These are phyloP conservation scores for Phellopilus nigrolimitatus DNA, from an alignment of 1,284 basidiomycete genomes.

Conservation along the genomic window DNA sequence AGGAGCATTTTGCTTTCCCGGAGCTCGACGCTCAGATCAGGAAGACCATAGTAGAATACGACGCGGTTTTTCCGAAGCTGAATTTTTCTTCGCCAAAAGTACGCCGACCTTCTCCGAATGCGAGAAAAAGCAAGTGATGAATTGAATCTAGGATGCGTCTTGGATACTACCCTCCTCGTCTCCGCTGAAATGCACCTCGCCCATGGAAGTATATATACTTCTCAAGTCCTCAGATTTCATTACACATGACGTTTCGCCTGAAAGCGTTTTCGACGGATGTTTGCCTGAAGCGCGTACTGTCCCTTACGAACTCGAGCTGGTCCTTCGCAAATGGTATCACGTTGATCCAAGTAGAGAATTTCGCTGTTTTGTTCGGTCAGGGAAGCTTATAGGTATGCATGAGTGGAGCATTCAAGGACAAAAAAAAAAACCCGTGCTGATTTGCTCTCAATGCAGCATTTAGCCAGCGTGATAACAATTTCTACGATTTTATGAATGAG, in stretches of 20 bases:
- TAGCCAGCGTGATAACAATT: slow-evolving; percentile 86
- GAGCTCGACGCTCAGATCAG: slow-evolving; percentile 75
- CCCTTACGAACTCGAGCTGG: slow-evolving; percentile 73
- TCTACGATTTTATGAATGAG: slow-evolving; percentile 84
- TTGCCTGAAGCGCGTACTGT: slow-evolving; percentile 12
- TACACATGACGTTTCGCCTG: slow-evolving; percentile 68
- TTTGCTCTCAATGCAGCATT: slow-evolving; percentile 49
- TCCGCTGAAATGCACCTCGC: slow-evolving; percentile 81
- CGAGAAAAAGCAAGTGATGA: slow-evolving; percentile 9
- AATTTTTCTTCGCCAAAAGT: slow-evolving; percentile 89
- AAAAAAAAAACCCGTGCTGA: neutral
- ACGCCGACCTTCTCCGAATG: neutral
- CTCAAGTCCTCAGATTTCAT: slow-evolving; percentile 93
- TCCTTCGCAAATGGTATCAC: slow-evolving; percentile 88
- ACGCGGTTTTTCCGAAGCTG: slow-evolving; percentile 90
- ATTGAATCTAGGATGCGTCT: slow-evolving; percentile 68
- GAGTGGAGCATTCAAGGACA: slow-evolving; percentile 18
- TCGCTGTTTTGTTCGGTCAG: slow-evolving; percentile 79
- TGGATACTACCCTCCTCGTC: slow-evolving; percentile 89
- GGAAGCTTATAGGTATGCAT: slow-evolving; percentile 59
- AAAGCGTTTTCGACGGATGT: slow-evolving; percentile 62
- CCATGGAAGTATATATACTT: slow-evolving; percentile 88
- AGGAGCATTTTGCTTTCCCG: slow-evolving; percentile 59
- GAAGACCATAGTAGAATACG: slow-evolving; percentile 62
- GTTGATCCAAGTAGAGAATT: slow-evolving; percentile 82